phyloP scores from a whole-genome alignment of 768 basidiomycete genomes.

The Amanita inopinata region DNA sequence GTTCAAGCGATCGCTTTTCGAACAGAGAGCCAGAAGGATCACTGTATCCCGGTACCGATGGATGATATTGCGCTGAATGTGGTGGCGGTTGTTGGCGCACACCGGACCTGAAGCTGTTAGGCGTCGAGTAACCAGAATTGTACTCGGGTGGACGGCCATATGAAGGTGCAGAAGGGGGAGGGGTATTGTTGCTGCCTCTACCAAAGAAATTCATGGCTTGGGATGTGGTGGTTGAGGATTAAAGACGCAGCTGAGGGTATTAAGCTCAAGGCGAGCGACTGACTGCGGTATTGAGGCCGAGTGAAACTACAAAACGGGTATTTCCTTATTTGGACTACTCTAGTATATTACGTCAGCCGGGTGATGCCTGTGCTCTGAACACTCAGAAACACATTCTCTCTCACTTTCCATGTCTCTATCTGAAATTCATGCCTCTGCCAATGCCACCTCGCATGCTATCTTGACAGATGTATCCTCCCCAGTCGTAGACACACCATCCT shows the following conservation, averaged over 20 bases:
- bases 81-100: conserved; percentile 27
- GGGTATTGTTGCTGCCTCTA: conserved; percentile 26
- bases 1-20: conserved; percentile 34
- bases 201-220: conserved; percentile 40
- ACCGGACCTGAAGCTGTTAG: neutral
- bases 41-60: conserved; percentile 35
- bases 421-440: conserved; percentile 9
- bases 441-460: conserved; percentile 8
- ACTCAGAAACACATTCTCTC: too few relatives aligned
- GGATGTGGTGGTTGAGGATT: neutral
- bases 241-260: neutral
- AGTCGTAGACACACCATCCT: conserved; percentile 39
- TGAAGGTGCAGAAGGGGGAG: conserved; percentile 25
- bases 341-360: too few relatives aligned
- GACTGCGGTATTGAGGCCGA: too few relatives aligned
- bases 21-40: conserved; percentile 40
- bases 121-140: conserved; percentile 2
- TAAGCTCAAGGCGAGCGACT: too few relatives aligned
- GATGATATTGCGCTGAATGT: conserved; percentile 30
- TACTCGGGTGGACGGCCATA: conserved; percentile 32
- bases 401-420: conserved; percentile 12
- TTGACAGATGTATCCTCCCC: conserved; percentile 22
- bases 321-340: too few relatives aligned
- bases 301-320: too few relatives aligned
- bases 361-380: too few relatives aligned